These are phyloP conservation scores for Hyaloperonospora brassicae DNA, from an alignment of 352 stramenopile species.

Conservation along the genomic window DNA sequence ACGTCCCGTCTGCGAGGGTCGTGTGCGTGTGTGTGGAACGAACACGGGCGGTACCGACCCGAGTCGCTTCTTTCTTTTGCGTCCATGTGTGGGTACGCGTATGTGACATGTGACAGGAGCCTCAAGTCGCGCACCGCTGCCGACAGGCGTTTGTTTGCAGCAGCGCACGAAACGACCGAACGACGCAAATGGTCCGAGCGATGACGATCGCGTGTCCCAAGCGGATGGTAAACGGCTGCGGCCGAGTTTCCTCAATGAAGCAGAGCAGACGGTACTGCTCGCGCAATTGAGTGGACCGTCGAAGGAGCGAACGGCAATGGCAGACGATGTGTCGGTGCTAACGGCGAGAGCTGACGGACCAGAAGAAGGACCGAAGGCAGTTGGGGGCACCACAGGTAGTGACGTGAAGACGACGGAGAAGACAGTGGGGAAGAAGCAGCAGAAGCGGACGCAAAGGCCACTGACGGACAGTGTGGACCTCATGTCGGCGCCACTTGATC, in stretches of 20 bases:
- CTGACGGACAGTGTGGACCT: slow-evolving; percentile 11
- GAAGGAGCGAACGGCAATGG: slow-evolving; percentile 12
- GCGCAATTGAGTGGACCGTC: slow-evolving; percentile 39
- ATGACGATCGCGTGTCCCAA: slow-evolving; percentile 32
- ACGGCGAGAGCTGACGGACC: background rate
- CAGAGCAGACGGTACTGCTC: slow-evolving; percentile 52
- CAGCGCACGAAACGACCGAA: slow-evolving; percentile 31
- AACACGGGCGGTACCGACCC: background rate
- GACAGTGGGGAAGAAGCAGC: slow-evolving; percentile 33
- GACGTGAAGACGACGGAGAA: slow-evolving; percentile 13
- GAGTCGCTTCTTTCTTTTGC: background rate
- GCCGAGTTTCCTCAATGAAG: slow-evolving; percentile 53
- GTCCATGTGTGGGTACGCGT: background rate
- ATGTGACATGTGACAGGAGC: slow-evolving; percentile 7
- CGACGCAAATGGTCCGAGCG: slow-evolving; percentile 38
- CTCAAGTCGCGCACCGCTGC: slow-evolving; percentile 1
- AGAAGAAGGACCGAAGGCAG: slow-evolving; percentile 4
- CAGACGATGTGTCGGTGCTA: slow-evolving; percentile 2
- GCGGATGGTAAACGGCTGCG: slow-evolving; percentile 34
- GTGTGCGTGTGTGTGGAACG: background rate
- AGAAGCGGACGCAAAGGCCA: slow-evolving; percentile 11
- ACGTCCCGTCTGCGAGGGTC: background rate
- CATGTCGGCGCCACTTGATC: slow-evolving; percentile 40
- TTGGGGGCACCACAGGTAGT: slow-evolving; percentile 1
- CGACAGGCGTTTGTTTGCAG: slow-evolving; percentile 2